Evolutionary conservation across 2,329 filamentous ascomycete species (phyloP).

Genomic region (Hirsutella minnesotensis): DNA sequence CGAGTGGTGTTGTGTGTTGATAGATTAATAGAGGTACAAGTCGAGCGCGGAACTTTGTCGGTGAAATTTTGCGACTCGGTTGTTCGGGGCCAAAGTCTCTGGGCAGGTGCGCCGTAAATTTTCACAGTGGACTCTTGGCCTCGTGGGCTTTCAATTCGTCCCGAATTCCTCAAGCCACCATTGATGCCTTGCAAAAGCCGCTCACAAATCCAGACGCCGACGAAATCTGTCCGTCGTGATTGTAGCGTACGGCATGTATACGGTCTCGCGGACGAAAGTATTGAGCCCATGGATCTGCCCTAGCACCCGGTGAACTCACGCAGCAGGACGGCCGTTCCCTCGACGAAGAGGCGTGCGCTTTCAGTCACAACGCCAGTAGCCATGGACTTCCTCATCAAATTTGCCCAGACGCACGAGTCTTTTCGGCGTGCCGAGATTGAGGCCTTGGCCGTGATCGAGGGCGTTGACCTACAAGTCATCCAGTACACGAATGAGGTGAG

Average conservation of each 20-base stretch:
- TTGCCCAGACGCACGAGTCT: slow-evolving; percentile 81
- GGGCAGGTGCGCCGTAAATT: background rate
- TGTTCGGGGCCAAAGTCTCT: background rate
- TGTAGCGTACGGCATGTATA: no score
- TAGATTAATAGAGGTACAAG: background rate
- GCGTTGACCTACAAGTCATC: slow-evolving; percentile 59
- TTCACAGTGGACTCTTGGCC: no score
- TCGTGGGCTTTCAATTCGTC: no score
- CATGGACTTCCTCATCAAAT: slow-evolving; percentile 78
- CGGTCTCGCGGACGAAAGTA: no score
- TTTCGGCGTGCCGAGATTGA: slow-evolving; percentile 79
- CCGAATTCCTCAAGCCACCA: no score
- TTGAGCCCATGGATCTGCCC: no score
- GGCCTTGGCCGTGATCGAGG: slow-evolving; percentile 60
- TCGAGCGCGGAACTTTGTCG: background rate
- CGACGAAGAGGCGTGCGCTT: background rate
- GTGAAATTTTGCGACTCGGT: background rate
- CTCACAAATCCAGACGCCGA: no score
- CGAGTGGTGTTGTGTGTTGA: no score
- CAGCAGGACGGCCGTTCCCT: no score
- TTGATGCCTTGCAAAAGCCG: no score
- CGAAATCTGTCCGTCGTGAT: no score
- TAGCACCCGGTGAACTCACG: no score
- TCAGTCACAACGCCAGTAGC: background rate
- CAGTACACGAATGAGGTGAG: slow-evolving; percentile 64